phyloP scores from a whole-genome alignment of 768 basidiomycete species.

The Termitomyces sp. region DNA sequence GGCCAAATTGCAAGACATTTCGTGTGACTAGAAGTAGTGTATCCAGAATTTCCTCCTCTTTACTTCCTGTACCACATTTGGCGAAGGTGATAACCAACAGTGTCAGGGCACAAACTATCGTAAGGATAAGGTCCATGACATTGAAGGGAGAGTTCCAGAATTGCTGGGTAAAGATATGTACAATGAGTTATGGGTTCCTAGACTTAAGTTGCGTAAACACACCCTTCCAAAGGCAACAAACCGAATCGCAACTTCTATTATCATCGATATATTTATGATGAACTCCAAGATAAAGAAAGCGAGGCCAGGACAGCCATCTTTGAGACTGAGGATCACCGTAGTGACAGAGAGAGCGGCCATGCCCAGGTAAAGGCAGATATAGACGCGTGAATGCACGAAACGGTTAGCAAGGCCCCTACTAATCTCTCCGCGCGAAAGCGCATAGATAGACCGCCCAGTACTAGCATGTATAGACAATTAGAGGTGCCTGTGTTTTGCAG shows the following conservation, averaged over 20 bases:
- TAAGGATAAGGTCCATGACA: constrained; percentile 83
- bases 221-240: constrained; percentile 94
- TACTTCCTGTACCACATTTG: constrained; percentile 78
- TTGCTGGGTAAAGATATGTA: constrained; percentile 55
- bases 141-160: constrained; percentile 97
- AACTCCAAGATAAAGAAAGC: constrained; percentile 89
- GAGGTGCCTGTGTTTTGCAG: neutral
- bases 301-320: constrained; percentile 83
- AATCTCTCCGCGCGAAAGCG: constrained; percentile 81
- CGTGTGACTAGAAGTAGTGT: constrained; percentile 89
- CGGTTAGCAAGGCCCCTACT: constrained; percentile 84
- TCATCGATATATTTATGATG: constrained; percentile 89
- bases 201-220: constrained; percentile 28
- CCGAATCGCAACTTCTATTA: constrained; percentile 87
- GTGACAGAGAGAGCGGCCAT: constrained; percentile 88
- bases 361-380: constrained; percentile 83
- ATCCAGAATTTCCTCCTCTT: constrained; percentile 93
- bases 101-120: constrained; percentile 86
- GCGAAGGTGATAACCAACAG: constrained; percentile 85
- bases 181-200: constrained; percentile 2
- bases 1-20: constrained; percentile 89
- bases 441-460: constrained; percentile 78
- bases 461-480: constrained; percentile 36
- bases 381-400: constrained; percentile 84
- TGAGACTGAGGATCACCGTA: constrained; percentile 80